Percentiles rank a stretch among this genome's conserved stretches.
Conservation (phyloP, 2,329 filamentous ascomycete genomes). For the Diplodia mutila region DNA sequence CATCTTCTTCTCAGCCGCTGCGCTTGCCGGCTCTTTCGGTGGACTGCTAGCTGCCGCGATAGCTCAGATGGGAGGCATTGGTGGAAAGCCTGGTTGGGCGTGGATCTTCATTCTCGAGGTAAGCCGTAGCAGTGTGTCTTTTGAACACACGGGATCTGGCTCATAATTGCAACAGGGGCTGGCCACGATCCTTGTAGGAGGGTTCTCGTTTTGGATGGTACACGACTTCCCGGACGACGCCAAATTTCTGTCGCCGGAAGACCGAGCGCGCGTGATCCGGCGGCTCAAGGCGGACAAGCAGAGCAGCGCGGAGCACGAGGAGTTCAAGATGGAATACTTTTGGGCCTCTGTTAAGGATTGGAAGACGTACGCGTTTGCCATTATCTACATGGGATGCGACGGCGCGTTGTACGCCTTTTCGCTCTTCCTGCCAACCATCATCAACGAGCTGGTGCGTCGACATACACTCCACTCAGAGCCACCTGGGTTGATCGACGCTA, state of each 20-base stretch:
- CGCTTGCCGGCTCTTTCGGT: constrained; percentile 77
- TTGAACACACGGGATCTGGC: neutral
- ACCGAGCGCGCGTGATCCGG: constrained; percentile 72
- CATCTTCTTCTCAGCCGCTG: constrained; percentile 82
- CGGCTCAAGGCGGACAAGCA: constrained; percentile 74
- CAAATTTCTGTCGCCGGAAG: constrained; percentile 69
- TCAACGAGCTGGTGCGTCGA: constrained; percentile 54
- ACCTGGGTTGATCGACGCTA: neutral
- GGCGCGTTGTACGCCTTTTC: constrained; percentile 76
- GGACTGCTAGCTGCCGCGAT: constrained; percentile 75
- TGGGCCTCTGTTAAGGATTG: constrained; percentile 76
- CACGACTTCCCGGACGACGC: constrained; percentile 81
- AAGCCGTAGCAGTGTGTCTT: neutral
- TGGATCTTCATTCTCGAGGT: constrained; percentile 43
- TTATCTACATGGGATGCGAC: constrained; percentile 78
- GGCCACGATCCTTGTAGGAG: constrained; percentile 68
- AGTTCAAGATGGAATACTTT: constrained; percentile 73
- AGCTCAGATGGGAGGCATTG: constrained; percentile 68
- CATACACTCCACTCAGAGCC: neutral
- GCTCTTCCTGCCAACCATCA: constrained; percentile 79
- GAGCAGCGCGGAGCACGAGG: constrained; percentile 72
- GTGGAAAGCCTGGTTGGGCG: constrained; percentile 48
- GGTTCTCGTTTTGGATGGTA: constrained; percentile 75
- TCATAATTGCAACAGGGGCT: constrained; percentile 62
- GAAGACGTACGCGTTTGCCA: constrained; percentile 77